Base-by-base conservation (phyloP, 345 rosid species). In the Trapa bicornis region DNA sequence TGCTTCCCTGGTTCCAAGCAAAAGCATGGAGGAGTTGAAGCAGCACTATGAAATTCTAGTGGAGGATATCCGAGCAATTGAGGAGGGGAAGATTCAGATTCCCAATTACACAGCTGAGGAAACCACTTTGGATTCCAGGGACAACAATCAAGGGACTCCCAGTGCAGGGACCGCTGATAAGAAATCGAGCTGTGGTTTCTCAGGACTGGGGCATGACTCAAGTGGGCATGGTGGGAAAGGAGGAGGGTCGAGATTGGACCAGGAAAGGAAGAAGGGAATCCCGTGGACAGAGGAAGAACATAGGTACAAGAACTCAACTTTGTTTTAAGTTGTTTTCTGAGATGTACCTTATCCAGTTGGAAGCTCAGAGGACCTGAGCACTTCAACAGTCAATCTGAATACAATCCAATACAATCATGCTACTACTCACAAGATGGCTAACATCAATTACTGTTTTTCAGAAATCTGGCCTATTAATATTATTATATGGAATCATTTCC, bases 261-360 rank as follows among this genome's bases (percentile, higher is more conserved):
- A 89, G 75, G 98, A 92, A 77, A 81, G 95, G 71, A 76, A 80
- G 73, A 92, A 92, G 80, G 98, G 98, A 32, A 85, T 87, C 72
- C 98, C 98, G 37, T 92, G 96, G 98, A 92, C 96, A 4, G 96
- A 89, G 80, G 98, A 92, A 80, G 96, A 92, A 67, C 98, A 92
- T 71, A 84, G 98, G 98, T 92, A 11, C 39, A 15, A 47, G 39
- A 32, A 39, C 36, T 69, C 22, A 41, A 38, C 61, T 45, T 42
- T 50, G 53, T 29, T 22, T 29, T 37, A 15, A 16, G 8, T 12
- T 41, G 4, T 11, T 29, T 15, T 14, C 3, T 68, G 42, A 22
- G 29, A 22, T 22, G 29, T 22, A 22, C 29, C 29, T 22, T 22
- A 22, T 22, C 29, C 29, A 22, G 29, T 22, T 22, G 29, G 29